These are phyloP conservation scores for Plasmodium fragile DNA, from an alignment of 169 alveolate species.

Conservation along the genomic window DNA sequence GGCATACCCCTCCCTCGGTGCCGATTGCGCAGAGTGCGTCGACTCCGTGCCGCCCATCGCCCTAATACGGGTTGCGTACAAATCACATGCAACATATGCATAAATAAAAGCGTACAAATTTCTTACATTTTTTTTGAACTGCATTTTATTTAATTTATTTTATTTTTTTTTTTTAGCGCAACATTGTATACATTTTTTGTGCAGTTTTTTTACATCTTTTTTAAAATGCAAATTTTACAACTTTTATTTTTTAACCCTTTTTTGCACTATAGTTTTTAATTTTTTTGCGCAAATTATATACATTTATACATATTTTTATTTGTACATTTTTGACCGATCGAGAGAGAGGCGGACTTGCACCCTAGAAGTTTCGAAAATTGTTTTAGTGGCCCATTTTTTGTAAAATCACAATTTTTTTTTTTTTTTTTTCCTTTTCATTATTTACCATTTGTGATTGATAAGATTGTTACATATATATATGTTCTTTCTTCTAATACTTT, in stretches of 20 bases:
- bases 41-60: neutral
- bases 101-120: neutral
- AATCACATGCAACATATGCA: neutral
- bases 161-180: conserved; percentile 1
- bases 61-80: neutral
- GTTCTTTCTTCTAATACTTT: neutral
- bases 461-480: neutral
- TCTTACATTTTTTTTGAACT: neutral
- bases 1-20: neutral
- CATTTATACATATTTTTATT: no score
- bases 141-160: neutral
- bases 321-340: neutral
- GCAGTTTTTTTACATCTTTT: neutral
- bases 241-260: neutral
- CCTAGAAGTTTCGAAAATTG: neutral
- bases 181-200: neutral
- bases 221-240: neutral
- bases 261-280: neutral
- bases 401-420: neutral
- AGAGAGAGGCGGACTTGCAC: neutral
- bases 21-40: neutral
- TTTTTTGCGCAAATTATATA: neutral
- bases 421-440: neutral
- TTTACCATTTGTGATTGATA: neutral
- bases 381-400: neutral